These are phyloP conservation scores for Linnemannia exigua DNA, from an alignment of 192 early-diverging fungal species.

Conservation along the genomic window DNA sequence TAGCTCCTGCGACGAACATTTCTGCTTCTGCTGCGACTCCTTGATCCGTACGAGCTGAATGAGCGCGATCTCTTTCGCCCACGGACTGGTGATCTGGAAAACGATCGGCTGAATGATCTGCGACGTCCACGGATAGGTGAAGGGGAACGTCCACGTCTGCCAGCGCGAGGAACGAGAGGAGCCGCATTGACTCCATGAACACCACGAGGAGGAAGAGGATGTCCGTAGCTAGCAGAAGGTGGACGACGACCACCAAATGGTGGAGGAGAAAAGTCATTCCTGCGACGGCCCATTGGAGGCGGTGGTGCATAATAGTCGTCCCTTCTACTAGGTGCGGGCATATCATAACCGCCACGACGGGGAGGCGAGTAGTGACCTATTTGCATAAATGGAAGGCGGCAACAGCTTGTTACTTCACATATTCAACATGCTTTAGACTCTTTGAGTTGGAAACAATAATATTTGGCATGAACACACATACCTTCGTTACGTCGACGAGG, in stretches of 20 bases:
- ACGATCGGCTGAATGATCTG: conserved; percentile 36
- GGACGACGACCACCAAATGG: conserved; percentile 10
- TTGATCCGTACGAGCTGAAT: conserved; percentile 46
- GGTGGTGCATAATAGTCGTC: conserved; percentile 36
- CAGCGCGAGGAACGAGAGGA: conserved; percentile 28
- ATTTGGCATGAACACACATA: neutral
- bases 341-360: conserved; percentile 16
- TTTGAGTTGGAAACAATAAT: neutral
- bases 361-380: conserved; percentile 51
- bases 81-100: conserved; percentile 48
- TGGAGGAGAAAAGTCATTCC: conserved; percentile 38
- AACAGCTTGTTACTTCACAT: neutral
- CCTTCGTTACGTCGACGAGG: conserved; percentile 47
- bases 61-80: conserved; percentile 54
- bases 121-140: conserved; percentile 18
- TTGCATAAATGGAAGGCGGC: neutral
- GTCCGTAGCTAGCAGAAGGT: conserved; percentile 1
- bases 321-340: conserved; percentile 20
- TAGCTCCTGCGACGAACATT: conserved; percentile 23
- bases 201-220: conserved; percentile 28
- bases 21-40: conserved; percentile 40
- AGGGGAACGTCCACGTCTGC: conserved; percentile 39
- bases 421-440: neutral
- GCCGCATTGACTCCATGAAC: conserved; percentile 42
- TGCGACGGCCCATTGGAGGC: conserved; percentile 25